Evolutionary conservation across 371 early-diverging fungal species (phyloP).

Genomic region (Coemansia sp.): DNA sequence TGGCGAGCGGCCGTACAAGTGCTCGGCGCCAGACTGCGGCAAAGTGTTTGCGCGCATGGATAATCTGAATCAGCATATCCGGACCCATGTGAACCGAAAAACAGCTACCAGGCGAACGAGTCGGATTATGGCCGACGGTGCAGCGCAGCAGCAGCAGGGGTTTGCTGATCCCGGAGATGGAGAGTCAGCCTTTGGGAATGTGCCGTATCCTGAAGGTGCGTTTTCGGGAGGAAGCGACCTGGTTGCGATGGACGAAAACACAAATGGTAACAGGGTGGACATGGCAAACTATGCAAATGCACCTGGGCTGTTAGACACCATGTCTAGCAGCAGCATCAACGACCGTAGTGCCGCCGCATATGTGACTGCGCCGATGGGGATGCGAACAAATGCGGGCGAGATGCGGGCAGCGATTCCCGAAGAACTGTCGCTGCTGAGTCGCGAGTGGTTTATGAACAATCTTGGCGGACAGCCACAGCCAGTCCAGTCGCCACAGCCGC

Average conservation of each 20-base stretch:
- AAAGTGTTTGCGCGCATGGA: slow-evolving; percentile 88
- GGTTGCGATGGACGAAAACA: neutral
- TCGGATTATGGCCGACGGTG: neutral
- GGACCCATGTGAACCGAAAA: slow-evolving; percentile 66
- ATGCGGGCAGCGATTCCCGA: slow-evolving; percentile 12
- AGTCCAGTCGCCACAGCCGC: slow-evolving; percentile 7
- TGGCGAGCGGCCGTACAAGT: slow-evolving; percentile 78
- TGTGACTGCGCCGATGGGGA: neutral
- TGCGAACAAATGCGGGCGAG: slow-evolving; percentile 4
- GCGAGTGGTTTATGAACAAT: slow-evolving; percentile 18
- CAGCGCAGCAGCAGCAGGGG: neutral
- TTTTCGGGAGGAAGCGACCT: too few species aligned
- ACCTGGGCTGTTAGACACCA: neutral
- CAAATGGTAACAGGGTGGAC: neutral
- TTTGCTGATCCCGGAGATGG: neutral
- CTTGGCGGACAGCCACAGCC: slow-evolving; percentile 4
- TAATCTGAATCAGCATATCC: slow-evolving; percentile 83
- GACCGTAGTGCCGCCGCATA: neutral
- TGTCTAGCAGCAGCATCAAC: neutral
- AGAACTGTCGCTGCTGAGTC: slow-evolving; percentile 22
- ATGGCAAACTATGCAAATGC: neutral
- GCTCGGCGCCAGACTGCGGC: slow-evolving; percentile 67
- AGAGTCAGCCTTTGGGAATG: neutral
- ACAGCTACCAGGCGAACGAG: slow-evolving; percentile 22
- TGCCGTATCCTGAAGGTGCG: neutral